Base-by-base conservation (phyloP, 306 rosid genomes). In the Vigna mungo region DNA sequence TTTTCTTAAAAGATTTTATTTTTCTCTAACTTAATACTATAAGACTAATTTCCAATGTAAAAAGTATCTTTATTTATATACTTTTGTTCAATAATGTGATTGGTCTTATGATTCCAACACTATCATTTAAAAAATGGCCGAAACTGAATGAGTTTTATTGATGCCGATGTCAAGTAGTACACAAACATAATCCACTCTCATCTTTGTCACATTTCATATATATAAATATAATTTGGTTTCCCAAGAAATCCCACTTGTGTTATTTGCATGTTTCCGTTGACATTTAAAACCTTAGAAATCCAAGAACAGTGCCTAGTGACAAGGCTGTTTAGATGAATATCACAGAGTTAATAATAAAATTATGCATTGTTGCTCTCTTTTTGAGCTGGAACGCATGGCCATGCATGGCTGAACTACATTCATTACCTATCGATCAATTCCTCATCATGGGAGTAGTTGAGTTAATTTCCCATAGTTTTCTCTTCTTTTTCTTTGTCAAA, bases 361-460 rank as follows among this genome's bases (percentile, higher is more conserved):
- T 65, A 17, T 68, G 9, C 58, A 58, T 68, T 6, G 8, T 0
- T 53, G 1, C 7, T 72, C 65, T 72, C 75, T 84, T 73, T 68
- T 58, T 74, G 78, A 83, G 85, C 79, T 85, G 87, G 81, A 85
- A 77, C 56, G 76, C 86, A 61, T 78, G 76, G 84, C 76, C 78
- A 77, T 80, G 79, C 78, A 79, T 77, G 63, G 60, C 56, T 48
- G 20, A 46, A 30, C 46, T 60, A 15, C 64, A 71, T 74, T 10
- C 59, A 8, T 43, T 43, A n/a, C 30, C 61, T 30, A 48, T 69
- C 21, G 21, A 20, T 20, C 71, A 41, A 41, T 70, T 55, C 70
- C 72, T 70, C 51, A 55, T 79, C 55, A 68, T 65, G 71, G 82
- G 77, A 80, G 72, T 48, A 15, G 83, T 72, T 80, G 83, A 60